phyloP scores from a whole-genome alignment of 2,329 filamentous ascomycete genomes.

The Botrytis tulipae region DNA sequence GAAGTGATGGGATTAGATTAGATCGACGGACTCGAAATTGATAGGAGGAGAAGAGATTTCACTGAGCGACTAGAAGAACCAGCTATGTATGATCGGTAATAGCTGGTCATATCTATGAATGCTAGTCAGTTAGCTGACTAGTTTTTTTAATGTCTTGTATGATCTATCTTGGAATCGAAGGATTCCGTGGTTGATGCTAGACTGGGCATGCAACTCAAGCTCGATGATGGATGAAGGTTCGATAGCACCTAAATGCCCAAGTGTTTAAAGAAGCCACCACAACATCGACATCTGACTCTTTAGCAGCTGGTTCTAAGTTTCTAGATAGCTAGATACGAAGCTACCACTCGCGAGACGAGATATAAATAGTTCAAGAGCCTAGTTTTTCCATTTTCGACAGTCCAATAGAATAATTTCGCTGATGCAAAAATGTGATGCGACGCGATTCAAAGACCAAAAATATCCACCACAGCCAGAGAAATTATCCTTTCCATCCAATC shows the following conservation, averaged over 20 bases:
- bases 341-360: neutral
- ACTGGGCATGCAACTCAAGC: neutral
- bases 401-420: neutral
- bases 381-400: too few relatives aligned
- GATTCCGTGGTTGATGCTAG: neutral
- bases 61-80: too few relatives aligned
- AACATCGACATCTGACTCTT: neutral
- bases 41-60: fast-evolving
- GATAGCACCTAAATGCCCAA: neutral
- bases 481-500: fast-evolving
- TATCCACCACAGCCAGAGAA: neutral
- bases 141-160: neutral
- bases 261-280: neutral
- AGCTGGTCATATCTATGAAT: too few relatives aligned
- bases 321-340: neutral
- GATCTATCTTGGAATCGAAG: too few relatives aligned
- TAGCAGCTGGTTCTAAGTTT: fast-evolving
- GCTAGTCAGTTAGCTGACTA: too few relatives aligned
- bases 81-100: too few relatives aligned
- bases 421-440: neutral
- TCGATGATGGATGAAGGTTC: too few relatives aligned
- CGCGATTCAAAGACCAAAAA: neutral
- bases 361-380: neutral
- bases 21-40: neutral
- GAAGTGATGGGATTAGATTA: neutral